Evolutionary conservation across 2,329 filamentous ascomycete genomes (phyloP), one percentile per base, ranked within the genome.

Genomic region (Lecanoromycetidae sp.): DNA sequence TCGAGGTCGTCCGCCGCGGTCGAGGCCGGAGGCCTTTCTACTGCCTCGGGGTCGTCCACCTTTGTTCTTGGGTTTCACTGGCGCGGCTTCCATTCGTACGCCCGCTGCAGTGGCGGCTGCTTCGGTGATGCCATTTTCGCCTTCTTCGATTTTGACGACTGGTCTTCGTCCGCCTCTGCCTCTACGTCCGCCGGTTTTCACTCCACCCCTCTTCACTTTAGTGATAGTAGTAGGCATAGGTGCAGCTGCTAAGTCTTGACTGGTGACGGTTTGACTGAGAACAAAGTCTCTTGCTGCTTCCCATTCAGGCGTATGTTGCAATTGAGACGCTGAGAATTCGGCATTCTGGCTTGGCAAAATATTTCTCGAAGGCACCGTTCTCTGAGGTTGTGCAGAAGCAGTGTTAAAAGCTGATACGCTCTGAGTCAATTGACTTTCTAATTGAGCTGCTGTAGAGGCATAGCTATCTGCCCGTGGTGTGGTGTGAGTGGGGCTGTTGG

Each of bases 281-380:
- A 71, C 63, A 50, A 68, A 63, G 49, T 68, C 66, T 42, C 65
- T 62, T 51, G 69, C 69, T 13, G 67, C 67, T 53, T 71, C 66
- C 55, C 65, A 70, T 17, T 62, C 66, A 22, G 65, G 61, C 15
- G 61, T 63, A 20, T 49, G 23, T 15, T 44, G 51, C 51, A 25
- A 60, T 26, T 26, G 13, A 44, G 22, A 5, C 7, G 29, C 22
- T 9, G 36, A 29, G 22, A 23, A 15, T 15, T 44, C 34, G 3
- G 34, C 41, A 13, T 27, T 35, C 17, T 25, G 29, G 20, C 33
- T 5, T 25, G 30, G 17, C 15, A 34, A 20, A 19, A 13, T 20
- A 15, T 29, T 15, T 4, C 19, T 39, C 33, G 19, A 19, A 20
- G 29, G 15, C 13, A 17, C 6, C 19, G 36, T 37, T 22, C n/a